Evolutionary conservation across 306 rosid species (phyloP).

Genomic region (Cicer yamashitae): DNA sequence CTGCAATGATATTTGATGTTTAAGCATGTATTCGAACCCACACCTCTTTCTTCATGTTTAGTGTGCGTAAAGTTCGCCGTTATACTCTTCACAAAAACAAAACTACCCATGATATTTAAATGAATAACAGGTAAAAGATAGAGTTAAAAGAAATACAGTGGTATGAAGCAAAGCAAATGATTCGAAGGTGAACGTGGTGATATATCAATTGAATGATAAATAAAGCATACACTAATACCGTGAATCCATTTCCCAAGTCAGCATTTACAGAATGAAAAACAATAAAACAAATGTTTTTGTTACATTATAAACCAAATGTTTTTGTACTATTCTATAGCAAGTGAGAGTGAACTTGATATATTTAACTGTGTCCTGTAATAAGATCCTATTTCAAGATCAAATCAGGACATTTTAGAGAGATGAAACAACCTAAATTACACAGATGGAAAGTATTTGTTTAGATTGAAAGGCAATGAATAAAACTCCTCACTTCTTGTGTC

Average conservation of each 20-base stretch:
- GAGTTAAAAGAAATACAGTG: no score
- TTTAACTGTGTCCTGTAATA: constrained; percentile 46
- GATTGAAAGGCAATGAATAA: constrained; percentile 91
- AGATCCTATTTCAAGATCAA: constrained; percentile 39
- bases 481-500: constrained; percentile 92
- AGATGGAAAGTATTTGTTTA: constrained; percentile 95
- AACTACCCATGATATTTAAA: no score
- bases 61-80: no score
- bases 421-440: constrained; percentile 58
- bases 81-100: no score
- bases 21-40: no score
- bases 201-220: constrained; percentile 20
- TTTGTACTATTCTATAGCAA: constrained; percentile 47
- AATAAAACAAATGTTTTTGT: constrained; percentile 50
- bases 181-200: no score
- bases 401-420: constrained; percentile 36
- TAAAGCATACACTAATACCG: constrained; percentile 47
- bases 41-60: no score
- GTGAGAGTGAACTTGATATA: constrained; percentile 46
- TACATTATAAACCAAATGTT: constrained; percentile 24
- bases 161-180: no score
- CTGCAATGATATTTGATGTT: no score
- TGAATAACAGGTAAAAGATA: no score
- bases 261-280: constrained; percentile 62
- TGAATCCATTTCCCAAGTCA: constrained; percentile 51